Percentiles rank a stretch among this genome's conserved stretches.
Conservation (phyloP, 805 yeast species). For the Wickerhamomyces rabaulensis region DNA sequence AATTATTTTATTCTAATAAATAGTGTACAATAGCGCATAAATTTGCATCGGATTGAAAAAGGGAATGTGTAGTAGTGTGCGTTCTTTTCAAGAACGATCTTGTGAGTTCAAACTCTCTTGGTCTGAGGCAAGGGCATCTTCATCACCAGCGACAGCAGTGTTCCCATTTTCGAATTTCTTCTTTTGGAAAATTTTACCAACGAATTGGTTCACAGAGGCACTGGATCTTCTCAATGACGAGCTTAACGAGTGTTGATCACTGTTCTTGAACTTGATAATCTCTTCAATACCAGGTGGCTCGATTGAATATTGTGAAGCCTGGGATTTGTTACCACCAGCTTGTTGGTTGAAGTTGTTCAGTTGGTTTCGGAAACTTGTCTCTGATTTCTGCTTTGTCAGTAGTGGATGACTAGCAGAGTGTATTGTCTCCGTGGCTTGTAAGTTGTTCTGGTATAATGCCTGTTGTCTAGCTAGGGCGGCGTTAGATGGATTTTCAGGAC, state of each 20-base stretch:
- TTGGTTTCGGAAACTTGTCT: conserved; percentile 18
- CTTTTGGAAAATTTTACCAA: conserved; percentile 26
- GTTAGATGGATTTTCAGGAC: conserved; percentile 20
- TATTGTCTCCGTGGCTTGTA: conserved; percentile 20
- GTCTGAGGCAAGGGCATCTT: conserved; percentile 23
- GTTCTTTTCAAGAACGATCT: not conserved
- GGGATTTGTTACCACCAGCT: conserved; percentile 2
- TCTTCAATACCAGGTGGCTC: conserved; percentile 36
- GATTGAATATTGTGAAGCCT: conserved; percentile 18
- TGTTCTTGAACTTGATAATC: conserved; percentile 28
- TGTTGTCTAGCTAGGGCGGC: conserved; percentile 42
- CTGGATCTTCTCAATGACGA: conserved; percentile 39
- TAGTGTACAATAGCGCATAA: not conserved
- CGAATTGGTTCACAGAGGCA: conserved; percentile 34
- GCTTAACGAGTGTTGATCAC: conserved; percentile 20
- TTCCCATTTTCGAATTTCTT: conserved; percentile 5
- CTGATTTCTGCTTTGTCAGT: conserved; percentile 19
- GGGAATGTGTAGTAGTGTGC: not conserved
- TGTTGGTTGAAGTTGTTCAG: conserved; percentile 12
- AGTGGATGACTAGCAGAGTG: conserved; percentile 16
- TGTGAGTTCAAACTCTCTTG: conserved; percentile 12
- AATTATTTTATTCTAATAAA: not conserved
- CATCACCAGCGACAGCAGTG: conserved; percentile 20
- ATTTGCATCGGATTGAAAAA: too few relatives aligned
- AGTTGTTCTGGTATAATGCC: conserved; percentile 13